These are phyloP conservation scores for Trichoderma arundinaceum DNA, from an alignment of 2,329 filamentous ascomycete species.

Conservation along the genomic window DNA sequence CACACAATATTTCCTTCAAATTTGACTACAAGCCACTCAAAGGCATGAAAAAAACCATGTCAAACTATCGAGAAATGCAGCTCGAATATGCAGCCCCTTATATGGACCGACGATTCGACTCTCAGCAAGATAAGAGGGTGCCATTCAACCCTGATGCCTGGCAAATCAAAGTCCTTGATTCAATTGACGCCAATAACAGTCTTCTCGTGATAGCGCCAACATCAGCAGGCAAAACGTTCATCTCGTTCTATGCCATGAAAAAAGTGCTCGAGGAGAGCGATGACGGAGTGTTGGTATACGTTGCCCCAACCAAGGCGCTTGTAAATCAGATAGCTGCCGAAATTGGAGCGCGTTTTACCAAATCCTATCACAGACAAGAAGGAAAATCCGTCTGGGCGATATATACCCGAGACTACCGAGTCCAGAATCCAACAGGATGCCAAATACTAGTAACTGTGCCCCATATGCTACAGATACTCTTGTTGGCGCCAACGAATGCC, in stretches of 20 bases:
- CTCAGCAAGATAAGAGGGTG: constrained; percentile 69
- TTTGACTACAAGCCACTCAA: constrained; percentile 19
- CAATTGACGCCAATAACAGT: constrained; percentile 72
- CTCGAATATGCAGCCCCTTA: constrained; percentile 73
- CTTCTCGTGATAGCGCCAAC: constrained; percentile 79
- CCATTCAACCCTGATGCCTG: constrained; percentile 75
- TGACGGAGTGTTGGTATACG: constrained; percentile 75
- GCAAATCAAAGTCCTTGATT: constrained; percentile 76
- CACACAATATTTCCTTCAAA: constrained; percentile 9
- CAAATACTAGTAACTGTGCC: constrained; percentile 80
- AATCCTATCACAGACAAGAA: constrained; percentile 62
- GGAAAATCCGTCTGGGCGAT: constrained; percentile 79
- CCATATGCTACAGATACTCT: constrained; percentile 79
- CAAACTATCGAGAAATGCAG: constrained; percentile 57
- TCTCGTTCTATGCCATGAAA: constrained; percentile 84
- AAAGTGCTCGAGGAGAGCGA: constrained; percentile 71
- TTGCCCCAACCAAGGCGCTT: constrained; percentile 80
- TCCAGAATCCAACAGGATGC: constrained; percentile 74
- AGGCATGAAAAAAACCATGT: background rate
- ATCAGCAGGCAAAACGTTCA: constrained; percentile 82
- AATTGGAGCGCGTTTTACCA: constrained; percentile 75
- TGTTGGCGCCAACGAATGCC: constrained; percentile 69
- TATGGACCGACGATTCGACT: constrained; percentile 75
- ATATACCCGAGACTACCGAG: constrained; percentile 74
- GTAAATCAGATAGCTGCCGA: constrained; percentile 86